A percentile compares a stretch with the other conserved stretches of the same genome.
Evolutionary conservation across 2,329 filamentous ascomycete species (phyloP).

Genomic region (Leptographium flavum): DNA sequence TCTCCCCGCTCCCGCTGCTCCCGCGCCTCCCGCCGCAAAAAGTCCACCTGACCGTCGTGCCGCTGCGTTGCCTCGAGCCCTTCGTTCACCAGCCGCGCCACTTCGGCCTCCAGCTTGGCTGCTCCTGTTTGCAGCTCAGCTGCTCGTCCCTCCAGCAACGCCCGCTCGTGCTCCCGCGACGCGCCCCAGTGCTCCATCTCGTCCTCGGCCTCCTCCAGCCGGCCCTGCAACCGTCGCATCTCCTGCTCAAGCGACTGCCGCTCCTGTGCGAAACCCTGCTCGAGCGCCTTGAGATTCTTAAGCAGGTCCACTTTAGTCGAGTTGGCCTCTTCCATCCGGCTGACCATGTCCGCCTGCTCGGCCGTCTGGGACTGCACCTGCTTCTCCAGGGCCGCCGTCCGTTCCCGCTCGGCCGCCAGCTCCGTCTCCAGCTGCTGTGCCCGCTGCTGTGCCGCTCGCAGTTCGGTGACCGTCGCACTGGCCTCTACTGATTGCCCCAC

Average conservation of each 20-base stretch:
- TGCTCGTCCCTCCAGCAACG: constrained; percentile 52
- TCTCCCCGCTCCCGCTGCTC: constrained; percentile 46
- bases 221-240: constrained; percentile 59
- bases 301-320: constrained; percentile 89
- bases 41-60: constrained; percentile 47
- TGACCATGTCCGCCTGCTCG: constrained; percentile 47
- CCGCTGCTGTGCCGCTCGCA: constrained; percentile 47
- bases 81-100: constrained; percentile 48
- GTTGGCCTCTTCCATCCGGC: constrained; percentile 69
- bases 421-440: background rate
- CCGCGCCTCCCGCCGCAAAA: constrained; percentile 44
- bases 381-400: constrained; percentile 45
- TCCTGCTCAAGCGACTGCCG: constrained; percentile 72
- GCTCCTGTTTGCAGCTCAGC: constrained; percentile 52
- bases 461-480: constrained; percentile 35
- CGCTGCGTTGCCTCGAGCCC: constrained; percentile 43
- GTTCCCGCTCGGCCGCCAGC: background rate
- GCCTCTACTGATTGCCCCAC: background rate
- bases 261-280: constrained; percentile 77
- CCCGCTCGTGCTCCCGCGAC: constrained; percentile 70
- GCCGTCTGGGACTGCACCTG: constrained; percentile 41
- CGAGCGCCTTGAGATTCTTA: constrained; percentile 84
- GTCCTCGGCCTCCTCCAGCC: constrained; percentile 79
- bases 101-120: constrained; percentile 53
- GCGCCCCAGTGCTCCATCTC: constrained; percentile 77